A percentile compares a stretch with the other conserved stretches of the same genome.
phyloP scores from a whole-genome alignment of 306 rosid species.

The Styphnolobium japonicum region DNA sequence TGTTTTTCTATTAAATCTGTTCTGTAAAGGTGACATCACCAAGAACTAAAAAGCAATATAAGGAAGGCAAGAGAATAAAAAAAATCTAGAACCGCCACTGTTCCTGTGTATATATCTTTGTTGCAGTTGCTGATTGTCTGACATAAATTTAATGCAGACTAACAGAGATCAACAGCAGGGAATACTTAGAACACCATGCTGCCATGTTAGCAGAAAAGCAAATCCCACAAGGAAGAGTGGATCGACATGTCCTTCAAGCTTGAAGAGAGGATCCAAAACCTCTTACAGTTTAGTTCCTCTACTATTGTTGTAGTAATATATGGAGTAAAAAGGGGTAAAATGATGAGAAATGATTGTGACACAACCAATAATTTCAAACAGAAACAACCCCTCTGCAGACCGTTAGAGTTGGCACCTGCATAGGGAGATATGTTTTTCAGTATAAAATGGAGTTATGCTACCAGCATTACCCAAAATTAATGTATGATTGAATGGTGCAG shows the following conservation, averaged over 20 bases:
- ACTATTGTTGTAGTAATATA: conserved; percentile 20
- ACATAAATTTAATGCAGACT: conserved; percentile 51
- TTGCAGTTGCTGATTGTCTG: conserved; percentile 23
- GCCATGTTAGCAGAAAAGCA: conserved; percentile 48
- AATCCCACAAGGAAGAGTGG: background rate
- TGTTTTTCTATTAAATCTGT: background rate
- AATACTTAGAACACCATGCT: conserved; percentile 87
- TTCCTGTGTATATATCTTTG: background rate
- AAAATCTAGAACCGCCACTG: background rate
- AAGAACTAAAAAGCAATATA: background rate
- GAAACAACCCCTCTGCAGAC: conserved; percentile 1
- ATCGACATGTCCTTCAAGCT: conserved; percentile 32
- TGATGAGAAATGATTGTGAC: background rate
- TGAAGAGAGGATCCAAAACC: conserved; percentile 23
- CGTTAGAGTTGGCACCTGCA: conserved; percentile 8
- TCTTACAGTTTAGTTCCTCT: background rate
- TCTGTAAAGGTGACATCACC: background rate
- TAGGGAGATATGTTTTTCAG: background rate
- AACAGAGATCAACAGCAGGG: conserved; percentile 92
- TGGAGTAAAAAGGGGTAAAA: background rate
- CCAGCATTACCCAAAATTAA: background rate
- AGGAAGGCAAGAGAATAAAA: background rate
- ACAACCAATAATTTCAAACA: conserved; percentile 11
- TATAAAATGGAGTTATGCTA: background rate
- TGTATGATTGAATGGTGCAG: conserved; percentile 18